Base-by-base conservation (phyloP, 202 grass and related monocot genomes). In the Cymbopogon flexuosus region DNA sequence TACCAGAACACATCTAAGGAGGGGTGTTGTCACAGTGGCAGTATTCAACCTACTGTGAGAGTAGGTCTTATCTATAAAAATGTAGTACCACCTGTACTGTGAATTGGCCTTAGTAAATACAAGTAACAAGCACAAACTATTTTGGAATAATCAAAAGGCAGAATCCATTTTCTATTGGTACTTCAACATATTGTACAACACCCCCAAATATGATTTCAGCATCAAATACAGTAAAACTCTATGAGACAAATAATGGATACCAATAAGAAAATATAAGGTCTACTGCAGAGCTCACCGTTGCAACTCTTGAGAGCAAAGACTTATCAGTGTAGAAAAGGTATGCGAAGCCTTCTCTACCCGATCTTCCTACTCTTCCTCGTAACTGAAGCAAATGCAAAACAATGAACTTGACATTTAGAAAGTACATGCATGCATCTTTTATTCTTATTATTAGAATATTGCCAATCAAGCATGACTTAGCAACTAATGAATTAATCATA, bases 321-420 rank as follows among this genome's bases (percentile, higher is more conserved):
- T 92, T 92, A 68, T 97, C 94, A 52, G 88, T 84, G 65, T 94
- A 97, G 73, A 97, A 92, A 69, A 97, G 87, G 66, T 94, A 94
- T 41, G 91, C 86, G 8, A 82, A 94, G 57, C 83, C 91, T 92
- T 92, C 89, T 89, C 86, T 97, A 34, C 88, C 91, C 24, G 94
- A 87, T 92, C 94, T 83, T 78, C 94, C 94, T 73, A 97, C 91
- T 83, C 94, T 94, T 73, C 94, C 94, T 80, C 94, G 88, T 71
- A 97, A 86, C 94, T 97, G 57, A 73, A 72, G 11, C 54, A 74
- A 77, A 77, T 51, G 37, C 36, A 87, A 70, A 82, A 75, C 27
- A 64, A 24, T 47, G 68, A 84, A 78, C 61, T 86, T 77, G 45
- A 59, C 60, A 74, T 76, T 66, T 40, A 65, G 46, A 68, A 0